These are phyloP conservation scores for Lumnitzera littorea DNA, from an alignment of 345 rosid species.

Conservation along the genomic window DNA sequence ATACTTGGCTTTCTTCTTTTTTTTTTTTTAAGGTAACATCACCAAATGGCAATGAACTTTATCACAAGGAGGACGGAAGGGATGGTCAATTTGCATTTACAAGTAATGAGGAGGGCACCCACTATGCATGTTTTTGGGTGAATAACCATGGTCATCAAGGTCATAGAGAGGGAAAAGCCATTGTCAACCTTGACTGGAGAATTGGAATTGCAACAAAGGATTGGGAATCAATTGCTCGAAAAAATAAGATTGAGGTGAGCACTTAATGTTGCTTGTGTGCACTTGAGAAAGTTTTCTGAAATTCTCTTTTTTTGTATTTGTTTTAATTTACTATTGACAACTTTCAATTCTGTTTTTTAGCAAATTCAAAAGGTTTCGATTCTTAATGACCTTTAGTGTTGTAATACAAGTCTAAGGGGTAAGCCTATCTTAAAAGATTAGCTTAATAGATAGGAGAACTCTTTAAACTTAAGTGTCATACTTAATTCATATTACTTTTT, in stretches of 20 bases:
- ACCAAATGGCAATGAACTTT: constrained; percentile 58
- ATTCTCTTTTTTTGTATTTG: too few species aligned
- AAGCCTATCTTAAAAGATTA: too few species aligned
- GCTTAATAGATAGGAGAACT: too few species aligned
- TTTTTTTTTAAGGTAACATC: constrained; percentile 21
- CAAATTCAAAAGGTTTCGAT: too few species aligned
- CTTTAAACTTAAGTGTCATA: too few species aligned
- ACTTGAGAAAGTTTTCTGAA: too few species aligned
- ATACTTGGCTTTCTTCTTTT: too few species aligned
- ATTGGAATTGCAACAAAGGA: constrained; percentile 83
- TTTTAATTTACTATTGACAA: not conserved
- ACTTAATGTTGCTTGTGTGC: not conserved
- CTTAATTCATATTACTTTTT: too few species aligned
- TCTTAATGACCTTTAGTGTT: too few species aligned
- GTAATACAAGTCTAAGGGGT: too few species aligned
- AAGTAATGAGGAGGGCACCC: constrained; percentile 70
- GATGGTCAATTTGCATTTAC: constrained; percentile 93
- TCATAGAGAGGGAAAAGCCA: constrained; percentile 27
- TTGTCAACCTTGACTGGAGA: constrained; percentile 77
- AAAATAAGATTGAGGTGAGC: constrained; percentile 81
- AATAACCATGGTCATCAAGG: constrained; percentile 3
- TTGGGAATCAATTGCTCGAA: constrained; percentile 87
- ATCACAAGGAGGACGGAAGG: constrained; percentile 57
- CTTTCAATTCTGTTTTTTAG: too few species aligned
- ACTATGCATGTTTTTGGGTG: constrained; percentile 69